These are phyloP conservation scores for Fusarium sp. DNA, from an alignment of 2,329 filamentous ascomycete species.

Conservation along the genomic window DNA sequence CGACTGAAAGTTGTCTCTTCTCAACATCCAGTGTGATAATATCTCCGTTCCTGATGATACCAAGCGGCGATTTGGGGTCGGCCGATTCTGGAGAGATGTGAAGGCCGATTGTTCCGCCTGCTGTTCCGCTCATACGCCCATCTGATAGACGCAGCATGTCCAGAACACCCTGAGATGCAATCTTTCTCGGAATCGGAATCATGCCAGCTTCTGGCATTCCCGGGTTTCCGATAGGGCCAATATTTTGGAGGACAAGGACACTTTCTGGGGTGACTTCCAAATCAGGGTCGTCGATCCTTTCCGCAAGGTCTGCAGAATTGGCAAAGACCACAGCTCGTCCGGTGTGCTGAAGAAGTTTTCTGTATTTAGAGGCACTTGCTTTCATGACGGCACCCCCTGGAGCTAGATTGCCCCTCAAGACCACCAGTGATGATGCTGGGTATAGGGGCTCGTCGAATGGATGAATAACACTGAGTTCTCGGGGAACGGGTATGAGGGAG, in stretches of 20 bases:
- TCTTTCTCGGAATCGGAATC: constrained; percentile 79
- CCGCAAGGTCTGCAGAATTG: constrained; percentile 82
- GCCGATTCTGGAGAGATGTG: constrained; percentile 91
- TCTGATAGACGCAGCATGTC: constrained; percentile 89
- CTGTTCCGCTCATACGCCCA: constrained; percentile 88
- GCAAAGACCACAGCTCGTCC: constrained; percentile 75
- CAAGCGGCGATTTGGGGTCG: constrained; percentile 81
- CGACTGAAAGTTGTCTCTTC: constrained; percentile 70
- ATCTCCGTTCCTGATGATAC: constrained; percentile 83
- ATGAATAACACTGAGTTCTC: constrained; percentile 69
- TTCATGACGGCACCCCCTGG: constrained; percentile 90
- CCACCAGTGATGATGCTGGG: constrained; percentile 82
- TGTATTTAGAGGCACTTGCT: constrained; percentile 88
- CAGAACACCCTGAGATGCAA: constrained; percentile 79
- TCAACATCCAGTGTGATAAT: constrained; percentile 83
- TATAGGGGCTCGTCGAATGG: constrained; percentile 78
- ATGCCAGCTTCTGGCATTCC: constrained; percentile 91
- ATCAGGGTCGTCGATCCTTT: constrained; percentile 68
- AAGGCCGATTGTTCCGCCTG: constrained; percentile 90
- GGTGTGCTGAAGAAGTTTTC: constrained; percentile 64
- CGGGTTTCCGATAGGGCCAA: constrained; percentile 90
- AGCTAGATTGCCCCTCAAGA: constrained; percentile 86
- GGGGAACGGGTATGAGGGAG: constrained; percentile 69
- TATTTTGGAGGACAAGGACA: constrained; percentile 88
- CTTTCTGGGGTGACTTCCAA: constrained; percentile 73